Evolutionary conservation across 768 basidiomycete genomes (phyloP), one percentile per base, ranked within the genome.

Genomic region (Fibroporia radiculosa): DNA sequence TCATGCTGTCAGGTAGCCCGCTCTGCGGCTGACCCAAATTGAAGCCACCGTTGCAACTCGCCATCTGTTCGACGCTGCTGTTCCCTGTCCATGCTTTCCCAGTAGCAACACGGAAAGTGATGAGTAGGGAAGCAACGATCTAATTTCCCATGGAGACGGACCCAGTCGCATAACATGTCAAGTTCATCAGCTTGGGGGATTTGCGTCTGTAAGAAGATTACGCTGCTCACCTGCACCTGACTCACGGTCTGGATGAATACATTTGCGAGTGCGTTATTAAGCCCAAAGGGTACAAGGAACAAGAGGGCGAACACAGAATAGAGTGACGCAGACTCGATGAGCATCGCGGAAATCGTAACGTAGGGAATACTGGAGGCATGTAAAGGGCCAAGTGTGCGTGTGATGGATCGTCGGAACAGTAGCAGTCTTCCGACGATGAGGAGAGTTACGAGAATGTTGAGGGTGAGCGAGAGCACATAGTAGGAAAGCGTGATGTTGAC

Each of bases 261-360:
- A 29, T 56, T 49, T 43, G 49, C 49, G 40, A 54, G 43, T 1
- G 57, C 49, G 24, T 54, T 35, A 45, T 55, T 54, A 33, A 56
- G 32, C 29, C 44, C 58, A 36, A 56, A 60, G 28, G 58, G 47
- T 14, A 61, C 54, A 29, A 61, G 48, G 47, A 59, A 59, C 14
- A 53, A 29, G 43, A 61, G 48, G 3, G 55, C 37, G 45, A 56
- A 59, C 20, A 40, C 49, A 19, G 56, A 52, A 41, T 59, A 61
- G 20, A 61, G 52, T 29, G 56, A 50, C 4, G 58, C 60, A 27
- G 55, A 56, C 48, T 61, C 60, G 43, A 58, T 45, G 44, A 61
- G 36, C 29, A 61, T 51, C 19, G 56, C 36, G n/a, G 48, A 44
- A 31, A 57, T 38, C 8, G 53, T 47, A n/a, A 55, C 45, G 40